Evolutionary conservation across 2,329 filamentous ascomycete genomes (phyloP), one percentile per base, ranked within the genome.

Genomic region (Aspergillus sergii): DNA sequence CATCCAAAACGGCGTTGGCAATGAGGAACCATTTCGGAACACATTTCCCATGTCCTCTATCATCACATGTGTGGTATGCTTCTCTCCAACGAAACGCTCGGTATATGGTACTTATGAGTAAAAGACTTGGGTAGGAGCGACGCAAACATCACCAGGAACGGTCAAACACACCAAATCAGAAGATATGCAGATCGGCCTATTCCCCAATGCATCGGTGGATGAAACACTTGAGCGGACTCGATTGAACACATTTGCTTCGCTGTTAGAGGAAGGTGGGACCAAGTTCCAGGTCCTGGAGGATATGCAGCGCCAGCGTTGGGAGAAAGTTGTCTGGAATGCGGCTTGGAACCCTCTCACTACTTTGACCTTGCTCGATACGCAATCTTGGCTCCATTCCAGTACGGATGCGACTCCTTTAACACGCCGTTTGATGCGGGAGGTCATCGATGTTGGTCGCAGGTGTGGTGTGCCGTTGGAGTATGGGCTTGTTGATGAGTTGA

Each of bases 181-280:
- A 69, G 78, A 85, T 64, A 82, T 84, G 71, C 82, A 88, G 60
- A 81, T 88, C 4, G 86, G 85, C 0, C 70, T 87, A 0, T 87
- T 82, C 65, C 74, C 79, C 0, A 85, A 83, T 36, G 28, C 71
- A 0, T 16, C 55, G 0, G 50, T 78, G 0, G 71, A 80, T 0
- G 12, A 50, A 0, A 26, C 64, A 0, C 9, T 69, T 0, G 83
- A 85, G 55, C 63, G 75, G 3, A 26, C 68, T 3, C 76, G 77
- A 0, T 77, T 87, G 0, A 64, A 80, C 0, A 69, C 68, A 0
- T 84, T 86, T 45, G 75, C 79, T 0, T 65, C 70, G 0, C 66
- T 86, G 0, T 69, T 86, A 2, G 72, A 69, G 0, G 67, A 73
- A 0, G 83, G 83, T 0, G 73, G 78, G 21, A 85, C 83, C 0